Conservation (phyloP, 805 yeast genomes). For the Ogataea philodendri region DNA sequence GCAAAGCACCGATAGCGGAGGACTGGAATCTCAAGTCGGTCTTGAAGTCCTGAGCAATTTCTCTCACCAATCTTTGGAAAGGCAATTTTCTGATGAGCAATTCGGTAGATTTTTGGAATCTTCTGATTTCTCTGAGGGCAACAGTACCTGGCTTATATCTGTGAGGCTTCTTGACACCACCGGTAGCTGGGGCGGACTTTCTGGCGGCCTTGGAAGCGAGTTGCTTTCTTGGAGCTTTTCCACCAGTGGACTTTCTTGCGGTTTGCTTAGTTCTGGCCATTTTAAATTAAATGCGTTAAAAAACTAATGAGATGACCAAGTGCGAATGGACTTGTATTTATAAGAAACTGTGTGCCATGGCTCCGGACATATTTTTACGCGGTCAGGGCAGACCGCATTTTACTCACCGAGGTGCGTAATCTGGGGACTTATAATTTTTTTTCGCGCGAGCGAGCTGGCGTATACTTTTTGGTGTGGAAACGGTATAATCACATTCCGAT, state of each 20-base stretch:
- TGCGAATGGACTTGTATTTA: slow-evolving; percentile 11
- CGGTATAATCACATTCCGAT: slow-evolving; percentile 7
- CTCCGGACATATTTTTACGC: slow-evolving; percentile 13
- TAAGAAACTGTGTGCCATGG: slow-evolving; percentile 7
- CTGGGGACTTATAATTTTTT: slow-evolving; percentile 8
- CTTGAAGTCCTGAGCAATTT: slow-evolving; percentile 92
- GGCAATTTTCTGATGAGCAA: slow-evolving; percentile 93
- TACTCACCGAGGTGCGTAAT: slow-evolving; percentile 16
- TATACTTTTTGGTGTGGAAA: slow-evolving; percentile 9
- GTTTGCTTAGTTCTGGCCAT: slow-evolving; percentile 96
- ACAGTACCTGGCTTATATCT: slow-evolving; percentile 98
- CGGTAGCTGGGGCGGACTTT: slow-evolving; percentile 88
- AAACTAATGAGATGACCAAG: slow-evolving; percentile 7
- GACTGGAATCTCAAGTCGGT: slow-evolving; percentile 95
- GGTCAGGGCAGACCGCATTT: background rate
- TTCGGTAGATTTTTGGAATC: slow-evolving; percentile 96
- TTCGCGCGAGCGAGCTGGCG: slow-evolving; percentile 15
- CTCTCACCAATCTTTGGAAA: slow-evolving; percentile 95
- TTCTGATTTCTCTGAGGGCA: slow-evolving; percentile 94
- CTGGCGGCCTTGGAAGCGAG: slow-evolving; percentile 90
- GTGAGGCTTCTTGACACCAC: slow-evolving; percentile 93
- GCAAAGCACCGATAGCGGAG: slow-evolving; percentile 95
- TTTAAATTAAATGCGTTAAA: slow-evolving; percentile 22
- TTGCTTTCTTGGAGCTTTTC: slow-evolving; percentile 95
- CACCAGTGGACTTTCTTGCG: slow-evolving; percentile 93